Base-by-base conservation (phyloP, 331 rosid species). In the Quercus tomentella region DNA sequence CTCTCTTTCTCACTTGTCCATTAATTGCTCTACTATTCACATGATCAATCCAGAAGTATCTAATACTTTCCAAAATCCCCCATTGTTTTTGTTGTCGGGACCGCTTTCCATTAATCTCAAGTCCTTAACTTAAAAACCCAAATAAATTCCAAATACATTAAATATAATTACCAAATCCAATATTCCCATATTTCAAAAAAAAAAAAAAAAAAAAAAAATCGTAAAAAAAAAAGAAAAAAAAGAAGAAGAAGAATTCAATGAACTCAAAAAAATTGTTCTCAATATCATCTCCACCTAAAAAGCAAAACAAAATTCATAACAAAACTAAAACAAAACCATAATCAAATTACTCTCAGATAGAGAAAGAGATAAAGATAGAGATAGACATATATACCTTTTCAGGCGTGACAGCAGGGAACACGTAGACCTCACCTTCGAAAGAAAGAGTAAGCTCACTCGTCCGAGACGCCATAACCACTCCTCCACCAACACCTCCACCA, bases 351-450 rank as follows among this genome's bases (percentile, higher is more conserved):
- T 1, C 14, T 2, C 35, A 41, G 45, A 65, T 20, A 23, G 22
- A 76, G n/a, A 65, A 20, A 72, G 26, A 25, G 6, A 56, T 1
- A 73, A 1, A 52, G 20, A 62, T 12, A 73, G 2, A 52, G 20
- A 62, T 12, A 73, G 2, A 23, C 6, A 76, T 4, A 16, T 55
- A 37, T 78, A 95, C 99, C 97, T 93, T 93, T 80, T 93, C 93
- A 23, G 91, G 94, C n/a, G 98, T 91, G 75, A 93, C 98, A 30
- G 93, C 90, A 10, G 98, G 98, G 77, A 95, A 95, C 61, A 95
- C 99, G 61, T 90, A 95, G 82, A 95, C 99, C 89, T 95, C 96
- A 21, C 99, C 99, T 76, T 95, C 99, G 17, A 93, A 95, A 72
- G 99, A 95, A 73, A 95, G 97, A 74, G 99, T 91, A 80, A 95